phyloP scores from a whole-genome alignment of 176 grass and related monocot species.

The Eleusine indica region DNA sequence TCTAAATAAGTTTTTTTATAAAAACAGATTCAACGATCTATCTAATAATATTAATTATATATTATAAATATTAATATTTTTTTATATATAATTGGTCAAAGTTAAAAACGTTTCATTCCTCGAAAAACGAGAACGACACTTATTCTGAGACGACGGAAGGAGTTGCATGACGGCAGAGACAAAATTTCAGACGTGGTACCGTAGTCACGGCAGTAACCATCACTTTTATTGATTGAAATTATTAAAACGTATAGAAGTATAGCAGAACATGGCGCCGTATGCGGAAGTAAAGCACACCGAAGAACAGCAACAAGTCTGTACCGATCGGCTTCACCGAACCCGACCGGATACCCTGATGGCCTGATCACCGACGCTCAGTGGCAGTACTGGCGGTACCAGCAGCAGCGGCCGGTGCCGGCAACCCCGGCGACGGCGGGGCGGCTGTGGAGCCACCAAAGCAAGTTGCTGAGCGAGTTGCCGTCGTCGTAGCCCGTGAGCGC shows the following conservation, averaged over 20 bases:
- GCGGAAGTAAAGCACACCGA: not conserved
- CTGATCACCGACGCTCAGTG: constrained; percentile 41
- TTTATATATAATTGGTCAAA: too few relatives aligned
- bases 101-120: too few relatives aligned
- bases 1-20: too few relatives aligned
- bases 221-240: not conserved
- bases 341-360: too few relatives aligned
- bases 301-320: not conserved
- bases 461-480: constrained; percentile 81
- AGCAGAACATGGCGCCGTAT: not conserved
- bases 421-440: constrained; percentile 33
- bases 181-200: not conserved
- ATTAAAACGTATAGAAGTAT: constrained; percentile 14
- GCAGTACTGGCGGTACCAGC: constrained; percentile 91
- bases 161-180: not conserved
- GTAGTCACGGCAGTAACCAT: not conserved
- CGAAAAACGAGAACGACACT: too few relatives aligned
- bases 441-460: constrained; percentile 95
- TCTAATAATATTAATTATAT: too few relatives aligned
- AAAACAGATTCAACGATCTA: too few relatives aligned
- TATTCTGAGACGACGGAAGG: too few relatives aligned
- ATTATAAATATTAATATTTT: too few relatives aligned
- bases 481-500: constrained; percentile 58
- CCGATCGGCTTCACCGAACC: not conserved
- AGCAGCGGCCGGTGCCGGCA: constrained; percentile 41